Conservation (phyloP, 2,329 filamentous ascomycete species). For the Chrysoporthe puriensis region DNA sequence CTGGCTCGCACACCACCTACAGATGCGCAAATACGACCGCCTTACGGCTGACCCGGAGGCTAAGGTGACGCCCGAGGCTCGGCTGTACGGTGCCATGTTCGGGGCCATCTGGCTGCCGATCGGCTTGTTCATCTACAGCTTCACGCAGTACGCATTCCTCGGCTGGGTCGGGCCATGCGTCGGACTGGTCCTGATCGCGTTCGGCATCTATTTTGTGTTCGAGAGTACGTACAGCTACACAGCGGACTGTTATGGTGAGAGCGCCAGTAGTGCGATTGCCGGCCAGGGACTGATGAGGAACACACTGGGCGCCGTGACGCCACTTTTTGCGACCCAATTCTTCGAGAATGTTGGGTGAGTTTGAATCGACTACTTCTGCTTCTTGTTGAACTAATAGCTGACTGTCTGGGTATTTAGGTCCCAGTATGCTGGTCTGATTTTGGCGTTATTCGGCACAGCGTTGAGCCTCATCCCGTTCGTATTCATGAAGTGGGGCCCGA, state of each 20-base stretch:
- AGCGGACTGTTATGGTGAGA: slow-evolving; percentile 54
- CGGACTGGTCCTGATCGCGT: slow-evolving; percentile 52
- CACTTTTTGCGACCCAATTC: slow-evolving; percentile 55
- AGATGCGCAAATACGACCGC: slow-evolving; percentile 53
- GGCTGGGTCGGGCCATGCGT: slow-evolving; percentile 54
- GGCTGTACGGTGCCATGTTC: slow-evolving; percentile 53
- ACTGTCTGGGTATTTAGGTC: slow-evolving; percentile 27
- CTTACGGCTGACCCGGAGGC: slow-evolving; percentile 42
- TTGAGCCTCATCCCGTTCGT: slow-evolving; percentile 44
- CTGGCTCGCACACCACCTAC: slow-evolving; percentile 51
- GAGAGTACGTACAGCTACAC: slow-evolving; percentile 50
- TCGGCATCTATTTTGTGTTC: slow-evolving; percentile 56
- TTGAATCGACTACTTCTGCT: neutral
- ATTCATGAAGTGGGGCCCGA: slow-evolving; percentile 46
- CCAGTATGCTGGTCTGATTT: slow-evolving; percentile 54
- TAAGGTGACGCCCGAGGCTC: slow-evolving; percentile 47
- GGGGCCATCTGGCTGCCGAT: slow-evolving; percentile 51
- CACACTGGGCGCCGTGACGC: slow-evolving; percentile 55
- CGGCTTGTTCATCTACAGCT: slow-evolving; percentile 57
- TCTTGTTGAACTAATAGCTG: neutral
- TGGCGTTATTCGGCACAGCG: slow-evolving; percentile 49
- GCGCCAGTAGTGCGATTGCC: slow-evolving; percentile 43
- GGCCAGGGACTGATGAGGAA: slow-evolving; percentile 57
- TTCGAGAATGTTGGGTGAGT: slow-evolving; percentile 53
- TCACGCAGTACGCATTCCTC: slow-evolving; percentile 54